These are phyloP conservation scores for Wickerhamomyces bisporus DNA, from an alignment of 805 yeast species.

Conservation along the genomic window DNA sequence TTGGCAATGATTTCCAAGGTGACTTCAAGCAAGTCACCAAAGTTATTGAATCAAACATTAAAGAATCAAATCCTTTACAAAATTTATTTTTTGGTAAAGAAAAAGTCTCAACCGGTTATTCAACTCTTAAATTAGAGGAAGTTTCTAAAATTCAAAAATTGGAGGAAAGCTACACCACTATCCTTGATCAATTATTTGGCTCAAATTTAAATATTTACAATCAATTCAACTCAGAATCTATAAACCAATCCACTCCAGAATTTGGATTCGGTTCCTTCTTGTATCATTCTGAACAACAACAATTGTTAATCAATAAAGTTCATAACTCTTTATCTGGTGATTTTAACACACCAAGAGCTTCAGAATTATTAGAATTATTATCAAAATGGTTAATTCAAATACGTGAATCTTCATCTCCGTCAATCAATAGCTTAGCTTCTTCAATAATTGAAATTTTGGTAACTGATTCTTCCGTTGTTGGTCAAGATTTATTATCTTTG, in stretches of 20 bases:
- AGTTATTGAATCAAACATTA: conserved; percentile 47
- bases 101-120: conserved; percentile 6
- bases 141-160: conserved; percentile 44
- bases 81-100: conserved; percentile 53
- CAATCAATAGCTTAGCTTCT: conserved; percentile 26
- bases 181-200: conserved; percentile 63
- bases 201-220: conserved; percentile 55
- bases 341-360: conserved; percentile 38
- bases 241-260: conserved; percentile 65
- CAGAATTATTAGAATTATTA: conserved; percentile 48
- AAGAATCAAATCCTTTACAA: conserved; percentile 52
- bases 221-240: conserved; percentile 40
- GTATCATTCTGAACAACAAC: conserved; percentile 47
- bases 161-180: conserved; percentile 74
- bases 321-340: conserved; percentile 37
- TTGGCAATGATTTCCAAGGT: conserved; percentile 27
- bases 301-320: conserved; percentile 39
- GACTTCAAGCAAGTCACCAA: conserved; percentile 34
- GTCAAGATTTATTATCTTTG: conserved; percentile 41
- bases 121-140: conserved; percentile 15
- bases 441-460: conserved; percentile 35
- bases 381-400: conserved; percentile 66
- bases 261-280: conserved; percentile 79
- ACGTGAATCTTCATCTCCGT: conserved; percentile 30
- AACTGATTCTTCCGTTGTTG: conserved; percentile 35